A percentile compares a stretch with the other conserved stretches of the same genome.
Conservation (phyloP, 2,329 filamentous ascomycete genomes). For the Paramyrothecium sp. region DNA sequence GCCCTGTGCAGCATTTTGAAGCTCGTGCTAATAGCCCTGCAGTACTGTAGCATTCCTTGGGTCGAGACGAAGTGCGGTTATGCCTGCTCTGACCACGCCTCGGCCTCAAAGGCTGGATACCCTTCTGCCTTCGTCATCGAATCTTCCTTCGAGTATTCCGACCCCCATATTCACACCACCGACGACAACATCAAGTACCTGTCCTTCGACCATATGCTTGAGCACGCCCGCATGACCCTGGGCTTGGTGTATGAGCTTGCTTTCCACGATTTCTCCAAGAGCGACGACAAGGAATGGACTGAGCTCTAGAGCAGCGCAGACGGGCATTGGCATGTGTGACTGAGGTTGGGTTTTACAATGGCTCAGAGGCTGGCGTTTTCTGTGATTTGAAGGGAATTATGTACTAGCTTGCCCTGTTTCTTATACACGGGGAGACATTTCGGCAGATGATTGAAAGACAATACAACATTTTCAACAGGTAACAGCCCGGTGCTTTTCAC, state of each 20-base stretch:
- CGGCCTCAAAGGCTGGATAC: constrained; percentile 71
- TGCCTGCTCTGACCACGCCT: constrained; percentile 75
- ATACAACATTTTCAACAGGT: too few relatives aligned
- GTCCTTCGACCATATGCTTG: constrained; percentile 86
- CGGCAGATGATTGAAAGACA: too few relatives aligned
- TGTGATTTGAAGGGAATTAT: background rate
- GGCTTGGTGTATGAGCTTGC: constrained; percentile 83
- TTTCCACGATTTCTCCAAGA: constrained; percentile 64
- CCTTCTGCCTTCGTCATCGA: constrained; percentile 77
- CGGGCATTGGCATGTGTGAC: background rate
- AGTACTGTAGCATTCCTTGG: constrained; percentile 88
- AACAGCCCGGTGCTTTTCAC: too few relatives aligned
- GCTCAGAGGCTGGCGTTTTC: background rate
- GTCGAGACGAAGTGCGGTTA: constrained; percentile 88
- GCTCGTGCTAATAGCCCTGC: constrained; percentile 4
- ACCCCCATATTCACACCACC: constrained; percentile 68
- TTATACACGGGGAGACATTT: background rate
- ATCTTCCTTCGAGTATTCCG: constrained; percentile 63
- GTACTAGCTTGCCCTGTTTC: background rate
- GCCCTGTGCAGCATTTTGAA: background rate
- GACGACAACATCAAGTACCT: constrained; percentile 70
- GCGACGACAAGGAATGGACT: constrained; percentile 24
- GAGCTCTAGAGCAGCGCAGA: constrained; percentile 29
- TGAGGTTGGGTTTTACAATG: background rate
- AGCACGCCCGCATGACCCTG: constrained; percentile 83